Conservation (phyloP, 2,329 filamentous ascomycete genomes). For the Trichoderma sp. region DNA sequence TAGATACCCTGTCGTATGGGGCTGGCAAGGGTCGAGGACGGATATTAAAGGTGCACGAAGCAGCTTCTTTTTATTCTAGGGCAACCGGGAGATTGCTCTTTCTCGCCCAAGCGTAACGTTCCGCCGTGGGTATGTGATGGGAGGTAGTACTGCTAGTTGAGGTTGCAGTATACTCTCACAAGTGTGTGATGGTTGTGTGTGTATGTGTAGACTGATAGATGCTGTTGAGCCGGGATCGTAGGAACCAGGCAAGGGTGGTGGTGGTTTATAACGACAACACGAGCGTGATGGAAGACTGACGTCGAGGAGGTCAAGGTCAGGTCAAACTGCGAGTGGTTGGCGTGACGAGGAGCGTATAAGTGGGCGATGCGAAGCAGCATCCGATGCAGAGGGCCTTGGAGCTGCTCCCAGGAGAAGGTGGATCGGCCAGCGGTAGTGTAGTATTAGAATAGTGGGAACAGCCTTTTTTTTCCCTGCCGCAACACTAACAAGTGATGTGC, state of each 20-base stretch:
- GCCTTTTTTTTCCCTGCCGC: slow-evolving; percentile 13
- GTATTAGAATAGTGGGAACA: slow-evolving; percentile 14
- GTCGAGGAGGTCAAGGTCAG: slow-evolving; percentile 19
- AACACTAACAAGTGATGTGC: slow-evolving; percentile 20
- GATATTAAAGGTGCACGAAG: slow-evolving; percentile 27
- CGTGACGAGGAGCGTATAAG: slow-evolving; percentile 24
- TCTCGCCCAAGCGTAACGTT: slow-evolving; percentile 26
- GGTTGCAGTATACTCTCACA: not conserved
- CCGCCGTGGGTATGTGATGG: not conserved
- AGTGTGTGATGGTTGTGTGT: not conserved
- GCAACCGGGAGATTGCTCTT: slow-evolving; percentile 22
- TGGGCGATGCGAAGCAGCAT: slow-evolving; percentile 19
- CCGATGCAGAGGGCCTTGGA: slow-evolving; percentile 10
- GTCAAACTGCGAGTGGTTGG: slow-evolving; percentile 17
- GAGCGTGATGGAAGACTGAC: slow-evolving; percentile 24
- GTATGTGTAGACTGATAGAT: not conserved
- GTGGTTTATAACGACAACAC: slow-evolving; percentile 16
- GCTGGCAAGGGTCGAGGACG: slow-evolving; percentile 9
- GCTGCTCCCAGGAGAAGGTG: slow-evolving; percentile 24
- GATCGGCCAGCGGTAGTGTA: slow-evolving; percentile 17
- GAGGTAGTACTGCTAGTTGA: not conserved
- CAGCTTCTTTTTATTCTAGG: slow-evolving; percentile 19
- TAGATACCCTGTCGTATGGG: slow-evolving; percentile 10
- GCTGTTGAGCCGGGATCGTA: not conserved
- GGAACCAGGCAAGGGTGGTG: not conserved